These are phyloP conservation scores for Paraurostyla sp. DNA, from an alignment of 73 alveolate species.

Conservation along the genomic window DNA sequence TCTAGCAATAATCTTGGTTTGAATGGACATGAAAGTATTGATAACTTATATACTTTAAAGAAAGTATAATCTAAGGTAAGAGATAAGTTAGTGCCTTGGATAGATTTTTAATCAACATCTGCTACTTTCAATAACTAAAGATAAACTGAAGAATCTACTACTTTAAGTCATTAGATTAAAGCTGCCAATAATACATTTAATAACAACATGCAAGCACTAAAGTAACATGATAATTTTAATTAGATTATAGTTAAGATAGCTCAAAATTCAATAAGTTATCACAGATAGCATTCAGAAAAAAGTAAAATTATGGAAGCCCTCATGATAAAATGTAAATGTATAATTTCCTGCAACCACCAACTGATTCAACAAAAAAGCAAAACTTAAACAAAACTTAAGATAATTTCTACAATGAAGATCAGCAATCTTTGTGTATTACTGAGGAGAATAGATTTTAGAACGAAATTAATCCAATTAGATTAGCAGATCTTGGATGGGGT, in stretches of 20 bases:
- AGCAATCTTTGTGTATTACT: conserved; percentile 40
- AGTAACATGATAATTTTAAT: background rate
- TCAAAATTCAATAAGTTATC: background rate
- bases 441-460: conserved; percentile 50
- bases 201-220: background rate
- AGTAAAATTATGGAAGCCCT: conserved; percentile 24
- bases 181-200: background rate
- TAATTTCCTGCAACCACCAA: background rate
- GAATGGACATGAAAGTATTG: conserved; percentile 34
- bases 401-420: conserved; percentile 38
- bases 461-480: conserved; percentile 50
- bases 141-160: background rate
- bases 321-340: conserved; percentile 15
- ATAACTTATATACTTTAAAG: conserved; percentile 45
- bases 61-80: conserved; percentile 43
- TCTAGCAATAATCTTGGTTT: background rate
- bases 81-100: conserved; percentile 58
- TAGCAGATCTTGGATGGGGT: conserved; percentile 59
- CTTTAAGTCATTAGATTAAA: conserved; percentile 10
- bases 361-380: background rate
- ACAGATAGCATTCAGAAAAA: background rate
- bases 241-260: background rate
- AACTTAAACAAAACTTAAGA: background rate
- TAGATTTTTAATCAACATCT: conserved; percentile 27
- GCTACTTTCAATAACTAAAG: conserved; percentile 18